Evolutionary conservation across 225 moss, liverwort and hornwort genomes (phyloP), one percentile per base, ranked within the genome.

Genomic region (Marchantia paleacea): DNA sequence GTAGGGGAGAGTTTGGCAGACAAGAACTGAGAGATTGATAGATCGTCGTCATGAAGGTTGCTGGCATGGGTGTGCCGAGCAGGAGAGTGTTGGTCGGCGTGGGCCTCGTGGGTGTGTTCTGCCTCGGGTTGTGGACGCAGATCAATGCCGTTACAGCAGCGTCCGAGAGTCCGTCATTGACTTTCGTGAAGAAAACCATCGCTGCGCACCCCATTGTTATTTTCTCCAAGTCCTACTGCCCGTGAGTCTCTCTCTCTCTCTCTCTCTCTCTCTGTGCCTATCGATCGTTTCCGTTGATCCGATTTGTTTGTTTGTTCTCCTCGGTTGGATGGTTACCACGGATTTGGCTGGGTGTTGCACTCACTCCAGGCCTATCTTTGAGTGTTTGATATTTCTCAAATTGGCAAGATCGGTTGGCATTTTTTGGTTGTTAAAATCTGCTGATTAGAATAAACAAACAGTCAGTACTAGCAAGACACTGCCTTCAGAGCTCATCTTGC

Each of bases 191-290:
- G 88, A 86, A 87, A 68, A 88, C 90, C 52, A 81, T 97, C 49
- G 84, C 90, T 9, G 88, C 88, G 60, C 84, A 97, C 69, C 84
- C 85, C 2, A 31, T 97, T 49, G 93, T 94, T 79, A 93, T 97
- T 73, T 97, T 97, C 90, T 97, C 96, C 85, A 97, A 97, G 80
- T 93, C 96, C 51, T 97, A 92, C 76, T 97, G 96, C 91, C 94
- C 96, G 94, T 97, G 76, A 84, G 91, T 78, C 15, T 60, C 81
- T 64, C 10, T 1, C 26, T 31, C 19, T 49, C 30, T 57, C 68
- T 22, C 50, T 31, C 10, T 79, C 26, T 31, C 19, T 49, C 30
- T 57, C 68, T 22, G 60, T n/a, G n/a, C n/a, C 50, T 31, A 2
- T 79, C 39, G 39, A 39, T 39, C 3, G 39, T 39, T 39, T 39